phyloP scores from a whole-genome alignment of 139 green algal species.

The Nannochloris sp. region DNA sequence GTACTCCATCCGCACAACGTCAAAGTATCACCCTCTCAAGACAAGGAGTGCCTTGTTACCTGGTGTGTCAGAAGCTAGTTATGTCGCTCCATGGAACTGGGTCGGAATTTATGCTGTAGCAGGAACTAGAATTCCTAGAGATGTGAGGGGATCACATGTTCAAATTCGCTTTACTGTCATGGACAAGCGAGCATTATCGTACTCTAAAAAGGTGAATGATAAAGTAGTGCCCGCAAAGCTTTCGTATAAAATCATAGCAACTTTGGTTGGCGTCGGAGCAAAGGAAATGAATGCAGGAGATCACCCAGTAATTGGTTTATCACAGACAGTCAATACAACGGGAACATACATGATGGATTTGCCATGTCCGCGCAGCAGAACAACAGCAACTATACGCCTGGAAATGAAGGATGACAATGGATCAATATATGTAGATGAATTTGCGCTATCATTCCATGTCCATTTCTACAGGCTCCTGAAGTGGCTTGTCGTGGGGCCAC shows the following conservation, averaged over 20 bases:
- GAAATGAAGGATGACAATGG: slow-evolving; percentile 56
- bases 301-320: slow-evolving; percentile 68
- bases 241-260: slow-evolving; percentile 3
- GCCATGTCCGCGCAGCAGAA: slow-evolving; percentile 56
- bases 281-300: slow-evolving; percentile 60
- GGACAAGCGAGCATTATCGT: slow-evolving; percentile 25
- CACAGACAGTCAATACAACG: slow-evolving; percentile 48
- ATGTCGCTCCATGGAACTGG: slow-evolving; percentile 50
- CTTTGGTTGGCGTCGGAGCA: slow-evolving; percentile 1
- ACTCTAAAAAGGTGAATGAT: not conserved
- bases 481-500: slow-evolving; percentile 51
- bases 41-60: slow-evolving; percentile 42
- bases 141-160: slow-evolving; percentile 69
- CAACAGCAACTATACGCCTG: slow-evolving; percentile 59
- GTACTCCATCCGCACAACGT: slow-evolving; percentile 70
- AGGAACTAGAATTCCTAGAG: slow-evolving; percentile 37
- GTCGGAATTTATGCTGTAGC: slow-evolving; percentile 60
- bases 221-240: not conserved
- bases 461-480: slow-evolving; percentile 83
- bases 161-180: slow-evolving; percentile 52
- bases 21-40: slow-evolving; percentile 70
- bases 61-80: slow-evolving; percentile 50
- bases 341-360: slow-evolving; percentile 68
- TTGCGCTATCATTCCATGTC: slow-evolving; percentile 88
- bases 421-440: slow-evolving; percentile 67